phyloP scores from a whole-genome alignment of 495 filamentous ascomycete species.

The Cudoniella acicularis region DNA sequence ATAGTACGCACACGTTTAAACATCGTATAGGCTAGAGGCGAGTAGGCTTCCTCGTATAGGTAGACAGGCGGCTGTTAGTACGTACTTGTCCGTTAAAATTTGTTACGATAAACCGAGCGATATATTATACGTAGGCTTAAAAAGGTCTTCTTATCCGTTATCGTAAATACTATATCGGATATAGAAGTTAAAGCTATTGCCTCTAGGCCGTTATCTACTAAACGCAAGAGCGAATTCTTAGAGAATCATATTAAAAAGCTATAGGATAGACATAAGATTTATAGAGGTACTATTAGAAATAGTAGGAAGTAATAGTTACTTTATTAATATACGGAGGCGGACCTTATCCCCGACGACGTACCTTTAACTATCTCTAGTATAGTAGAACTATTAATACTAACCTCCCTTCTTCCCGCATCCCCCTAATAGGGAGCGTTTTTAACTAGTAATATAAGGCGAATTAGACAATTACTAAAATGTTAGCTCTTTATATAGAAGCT shows the following conservation, averaged over 20 bases:
- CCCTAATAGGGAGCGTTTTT: too few species aligned
- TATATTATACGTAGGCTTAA: background rate
- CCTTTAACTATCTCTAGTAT: background rate
- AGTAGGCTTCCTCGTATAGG: background rate
- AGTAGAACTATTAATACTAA: background rate
- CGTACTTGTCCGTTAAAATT: background rate
- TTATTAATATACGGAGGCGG: background rate
- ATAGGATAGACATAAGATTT: background rate
- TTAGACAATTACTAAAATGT: too few species aligned
- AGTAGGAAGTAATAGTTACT: background rate
- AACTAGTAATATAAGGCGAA: too few species aligned
- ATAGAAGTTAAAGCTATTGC: background rate
- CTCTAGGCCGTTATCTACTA: background rate
- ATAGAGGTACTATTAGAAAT: background rate
- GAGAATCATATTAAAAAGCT: background rate
- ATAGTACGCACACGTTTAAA: slow-evolving; percentile 9
- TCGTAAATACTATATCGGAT: background rate
- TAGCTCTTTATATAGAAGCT: too few species aligned
- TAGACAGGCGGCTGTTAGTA: background rate
- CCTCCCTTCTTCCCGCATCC: too few species aligned
- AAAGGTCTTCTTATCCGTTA: background rate
- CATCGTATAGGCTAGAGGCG: slow-evolving; percentile 3
- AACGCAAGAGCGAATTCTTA: background rate
- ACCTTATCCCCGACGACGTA: background rate
- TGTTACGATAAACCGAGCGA: background rate